Conservation (phyloP, 306 rosid species). For the Quercus rubra region DNA sequence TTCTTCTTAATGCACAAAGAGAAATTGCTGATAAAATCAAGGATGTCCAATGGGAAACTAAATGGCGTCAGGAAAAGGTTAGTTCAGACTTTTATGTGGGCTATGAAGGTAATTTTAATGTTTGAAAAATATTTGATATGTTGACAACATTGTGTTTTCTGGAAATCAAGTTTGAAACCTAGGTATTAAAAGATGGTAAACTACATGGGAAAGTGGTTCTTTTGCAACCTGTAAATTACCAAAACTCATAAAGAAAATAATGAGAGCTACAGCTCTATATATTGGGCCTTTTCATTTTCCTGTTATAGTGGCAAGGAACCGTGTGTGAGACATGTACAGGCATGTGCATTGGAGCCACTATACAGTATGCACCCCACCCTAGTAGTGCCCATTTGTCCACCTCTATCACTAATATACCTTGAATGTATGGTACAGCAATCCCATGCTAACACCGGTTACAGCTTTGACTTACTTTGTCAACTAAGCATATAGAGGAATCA, state of each 20-base stretch:
- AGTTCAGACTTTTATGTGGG: conserved; percentile 14
- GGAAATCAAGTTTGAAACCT: not conserved
- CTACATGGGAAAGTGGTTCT: not conserved
- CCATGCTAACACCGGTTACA: not conserved
- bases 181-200: not conserved
- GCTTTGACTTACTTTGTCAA: not conserved
- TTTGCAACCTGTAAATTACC: not conserved
- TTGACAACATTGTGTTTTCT: not conserved
- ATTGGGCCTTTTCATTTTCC: not conserved
- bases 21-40: conserved; percentile 83
- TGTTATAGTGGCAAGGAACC: not conserved
- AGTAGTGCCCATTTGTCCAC: not conserved
- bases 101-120: not conserved
- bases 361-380: not conserved
- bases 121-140: not conserved
- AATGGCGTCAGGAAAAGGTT: conserved; percentile 96
- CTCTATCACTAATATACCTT: not conserved
- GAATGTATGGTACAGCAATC: not conserved
- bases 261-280: not conserved
- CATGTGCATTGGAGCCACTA: not conserved
- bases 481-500: not conserved
- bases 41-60: conserved; percentile 89
- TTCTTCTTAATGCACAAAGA: conserved; percentile 95
- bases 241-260: not conserved
- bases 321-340: not conserved